Evolutionary conservation across 306 rosid species (phyloP), one percentile per base, ranked within the genome.

Genomic region (Vicia faba): DNA sequence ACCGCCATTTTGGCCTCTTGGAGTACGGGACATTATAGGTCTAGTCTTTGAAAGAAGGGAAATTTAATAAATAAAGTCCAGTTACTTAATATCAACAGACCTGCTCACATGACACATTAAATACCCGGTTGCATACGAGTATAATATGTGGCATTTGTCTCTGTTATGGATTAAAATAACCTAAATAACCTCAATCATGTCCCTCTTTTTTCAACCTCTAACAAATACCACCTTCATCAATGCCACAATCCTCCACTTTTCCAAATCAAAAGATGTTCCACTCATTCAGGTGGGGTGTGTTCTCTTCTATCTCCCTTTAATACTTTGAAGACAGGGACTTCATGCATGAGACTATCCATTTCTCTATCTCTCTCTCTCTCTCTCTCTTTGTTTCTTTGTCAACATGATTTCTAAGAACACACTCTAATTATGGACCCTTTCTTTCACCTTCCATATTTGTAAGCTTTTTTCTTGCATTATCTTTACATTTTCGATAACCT

Each of bases 291-390:
- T 15, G 4, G 14, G 46, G 5, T 18, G 6, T 5, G 4, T 72
- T 60, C n/a, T 51, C 29, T 18, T 58, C 13, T 72, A 29, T 58
- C 41, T 20, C 16, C 33, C 73, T 61, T 73, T 66, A 28, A 39
- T 31, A 11, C 38, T 39, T 48, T 28, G 72, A 63, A 78, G 53
- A 58, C 71, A 83, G 69, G 82, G 75, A 72, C 65, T 66, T 68
- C 79, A 66, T 39, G 40, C 77, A 38, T 80, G 82, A 82, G 50
- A 71, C 68, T 76, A 66, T 64, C 67, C 81, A 81, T n/a, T 35
- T 36, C 46, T 40, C 36, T 18, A 33, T 35, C 65, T 59, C 70
- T 11, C 64, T 4, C 59, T 18, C 33, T 35, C 65, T 59, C 70
- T 11, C 64, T 4, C 59, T 4, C 4, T 20, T 68, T 16, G 43